A percentile compares a stretch with the other conserved stretches of the same genome.
These are phyloP conservation scores for Xylariaceae sp. DNA, from an alignment of 2,329 filamentous ascomycete genomes.

Conservation along the genomic window DNA sequence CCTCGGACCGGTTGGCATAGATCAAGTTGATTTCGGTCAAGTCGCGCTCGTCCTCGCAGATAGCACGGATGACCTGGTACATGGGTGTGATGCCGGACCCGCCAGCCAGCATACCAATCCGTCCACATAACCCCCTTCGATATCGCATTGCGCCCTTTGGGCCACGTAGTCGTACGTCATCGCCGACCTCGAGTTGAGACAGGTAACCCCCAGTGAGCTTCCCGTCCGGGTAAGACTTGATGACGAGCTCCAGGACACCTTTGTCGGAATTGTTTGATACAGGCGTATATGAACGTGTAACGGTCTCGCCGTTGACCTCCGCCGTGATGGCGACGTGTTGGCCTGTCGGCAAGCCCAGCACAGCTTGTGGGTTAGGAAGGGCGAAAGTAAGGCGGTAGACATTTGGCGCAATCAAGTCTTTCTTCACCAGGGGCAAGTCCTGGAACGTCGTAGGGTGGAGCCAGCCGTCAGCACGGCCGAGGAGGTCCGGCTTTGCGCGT, in stretches of 20 bases:
- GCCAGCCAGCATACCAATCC: conserved; percentile 56
- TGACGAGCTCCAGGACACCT: conserved; percentile 49
- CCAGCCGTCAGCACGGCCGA: conserved; percentile 41
- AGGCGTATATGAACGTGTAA: conserved; percentile 55
- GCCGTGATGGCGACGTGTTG: conserved; percentile 56
- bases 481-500: conserved; percentile 36
- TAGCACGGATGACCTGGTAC: conserved; percentile 61
- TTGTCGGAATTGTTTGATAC: conserved; percentile 49
- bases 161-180: conserved; percentile 51
- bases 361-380: conserved; percentile 41
- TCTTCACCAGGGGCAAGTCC: conserved; percentile 42
- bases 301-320: conserved; percentile 41
- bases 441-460: conserved; percentile 49
- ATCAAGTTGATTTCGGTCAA: conserved; percentile 55
- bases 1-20: conserved; percentile 58
- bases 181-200: conserved; percentile 44
- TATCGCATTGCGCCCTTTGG: conserved; percentile 58
- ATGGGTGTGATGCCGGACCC: conserved; percentile 54
- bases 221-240: conserved; percentile 52
- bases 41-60: conserved; percentile 60
- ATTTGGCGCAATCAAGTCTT: conserved; percentile 40
- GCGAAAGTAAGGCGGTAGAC: conserved; percentile 48
- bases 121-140: conserved; percentile 37
- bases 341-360: conserved; percentile 55
- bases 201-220: conserved; percentile 50